Percentiles rank a stretch among this genome's conserved stretches.
Evolutionary conservation across 2,329 filamentous ascomycete genomes (phyloP).

Genomic region (Epichloe gansuensis): DNA sequence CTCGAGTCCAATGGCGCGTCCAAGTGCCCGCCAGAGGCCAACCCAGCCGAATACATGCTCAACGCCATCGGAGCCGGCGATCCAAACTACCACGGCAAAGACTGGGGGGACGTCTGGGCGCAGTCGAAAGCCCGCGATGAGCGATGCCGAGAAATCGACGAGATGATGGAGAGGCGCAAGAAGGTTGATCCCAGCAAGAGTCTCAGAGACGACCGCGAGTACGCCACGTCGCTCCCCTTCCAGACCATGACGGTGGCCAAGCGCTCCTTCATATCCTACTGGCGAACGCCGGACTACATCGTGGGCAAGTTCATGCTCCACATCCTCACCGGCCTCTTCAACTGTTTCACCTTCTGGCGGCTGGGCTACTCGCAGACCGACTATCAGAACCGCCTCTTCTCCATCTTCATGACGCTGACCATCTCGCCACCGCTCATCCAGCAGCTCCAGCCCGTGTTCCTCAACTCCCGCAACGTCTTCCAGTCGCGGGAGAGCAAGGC

Average conservation of each 20-base stretch:
- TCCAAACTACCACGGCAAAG: conserved; percentile 44
- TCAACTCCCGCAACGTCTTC: conserved; percentile 54
- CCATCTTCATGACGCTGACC: conserved; percentile 63
- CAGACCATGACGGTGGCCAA: conserved; percentile 43
- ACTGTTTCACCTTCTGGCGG: conserved; percentile 58
- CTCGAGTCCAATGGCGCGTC: conserved; percentile 36
- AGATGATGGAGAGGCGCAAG: conserved; percentile 34
- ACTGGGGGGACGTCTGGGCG: conserved; percentile 51
- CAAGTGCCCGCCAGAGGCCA: conserved; percentile 34
- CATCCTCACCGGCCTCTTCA: conserved; percentile 52
- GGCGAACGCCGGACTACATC: conserved; percentile 51
- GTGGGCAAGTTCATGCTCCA: conserved; percentile 50
- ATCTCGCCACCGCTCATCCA: conserved; percentile 65
- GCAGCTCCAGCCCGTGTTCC: conserved; percentile 61
- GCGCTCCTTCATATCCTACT: conserved; percentile 49
- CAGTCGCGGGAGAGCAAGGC: conserved; percentile 59
- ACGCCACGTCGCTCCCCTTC: conserved; percentile 42
- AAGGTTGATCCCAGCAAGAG: conserved; percentile 22
- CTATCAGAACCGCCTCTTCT: conserved; percentile 60
- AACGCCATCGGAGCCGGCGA: conserved; percentile 49
- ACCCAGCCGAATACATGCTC: conserved; percentile 43
- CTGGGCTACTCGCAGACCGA: conserved; percentile 44
- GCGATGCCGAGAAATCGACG: conserved; percentile 36
- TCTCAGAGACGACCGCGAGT: conserved; percentile 43
- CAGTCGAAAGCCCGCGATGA: conserved; percentile 34